phyloP scores from a whole-genome alignment of 176 grass and related monocot genomes.

The Phoenix dactylifera region DNA sequence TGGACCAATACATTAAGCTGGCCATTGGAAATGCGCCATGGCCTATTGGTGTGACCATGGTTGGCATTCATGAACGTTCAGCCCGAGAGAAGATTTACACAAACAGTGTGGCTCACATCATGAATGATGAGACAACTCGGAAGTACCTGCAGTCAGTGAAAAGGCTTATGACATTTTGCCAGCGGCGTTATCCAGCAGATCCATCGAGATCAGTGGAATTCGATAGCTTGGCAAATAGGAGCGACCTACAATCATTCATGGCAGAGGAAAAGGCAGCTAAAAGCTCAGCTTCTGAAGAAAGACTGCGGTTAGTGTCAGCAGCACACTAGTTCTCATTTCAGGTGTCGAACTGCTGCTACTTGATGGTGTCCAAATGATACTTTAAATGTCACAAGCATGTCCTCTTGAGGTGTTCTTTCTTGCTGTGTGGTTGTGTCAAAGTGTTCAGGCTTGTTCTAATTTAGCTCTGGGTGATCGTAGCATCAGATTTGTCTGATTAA shows the following conservation, averaged over 20 bases:
- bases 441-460: no score
- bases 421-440: no score
- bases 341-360: no score
- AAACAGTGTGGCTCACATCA: slow-evolving; percentile 71
- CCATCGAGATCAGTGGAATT: slow-evolving; percentile 79
- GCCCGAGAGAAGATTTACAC: slow-evolving; percentile 75
- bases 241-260: slow-evolving; percentile 53
- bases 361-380: no score
- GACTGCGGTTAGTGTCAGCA: neutral
- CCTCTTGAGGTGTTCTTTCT: no score
- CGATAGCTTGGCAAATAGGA: slow-evolving; percentile 79
- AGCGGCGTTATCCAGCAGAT: slow-evolving; percentile 50
- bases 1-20: slow-evolving; percentile 4
- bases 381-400: no score
- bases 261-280: slow-evolving; percentile 21
- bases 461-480: no score
- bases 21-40: slow-evolving; percentile 85
- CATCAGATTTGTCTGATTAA: no score
- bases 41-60: slow-evolving; percentile 85
- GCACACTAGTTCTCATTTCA: neutral
- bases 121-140: slow-evolving; percentile 73
- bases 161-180: slow-evolving; percentile 67
- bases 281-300: slow-evolving; percentile 3
- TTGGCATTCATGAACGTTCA: slow-evolving; percentile 71
- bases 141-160: slow-evolving; percentile 75